Evolutionary conservation across 2,329 filamentous ascomycete genomes (phyloP), one percentile per base, ranked within the genome.

Genomic region (Colletotrichum zoysiae): DNA sequence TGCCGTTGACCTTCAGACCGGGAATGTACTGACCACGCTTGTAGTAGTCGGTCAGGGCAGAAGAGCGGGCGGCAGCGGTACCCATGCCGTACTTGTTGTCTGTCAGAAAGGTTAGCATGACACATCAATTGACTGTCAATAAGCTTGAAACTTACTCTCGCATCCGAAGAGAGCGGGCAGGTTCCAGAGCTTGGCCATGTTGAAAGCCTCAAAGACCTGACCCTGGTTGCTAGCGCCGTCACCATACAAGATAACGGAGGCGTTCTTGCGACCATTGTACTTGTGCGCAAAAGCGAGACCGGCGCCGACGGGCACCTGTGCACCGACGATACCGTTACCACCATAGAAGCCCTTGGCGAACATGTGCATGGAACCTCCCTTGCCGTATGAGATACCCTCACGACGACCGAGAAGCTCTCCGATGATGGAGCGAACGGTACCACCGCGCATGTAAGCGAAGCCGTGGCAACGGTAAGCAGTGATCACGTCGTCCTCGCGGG

Each of bases 61-160:
- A 95, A 74, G 96, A 95, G 79, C 96, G 95, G 85, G 92, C 92
- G 77, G 96, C 95, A 74, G 96, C 93, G 75, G 96, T 99, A 86
- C 96, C 96, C 96, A 99, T 99, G 84, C 96, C 96, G 84, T 99
- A 99, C 87, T 99, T 99, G 93, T 99, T 99, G 91, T 99, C 95
- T 97, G 67, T 23, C 40, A 30, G 44, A 46, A 20, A 63, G 6
- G 75, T 83, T 75, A 82, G 79, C 55, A 74, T 30, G 30, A 12
- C 18, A 23, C 11, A 30, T n/a, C 14, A 35, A 9, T 23, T 23
- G 9, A 23, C 5, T 50, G 23, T 16, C 5, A 9, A 18, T 5
- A 3, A 12, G 7, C 16, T 42, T 16, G 53, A 55, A 51, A 90
- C 94, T 83, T 87, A 97, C 95, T 99, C 89, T 99, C 96, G 84